Base-by-base conservation (phyloP, 345 rosid species). In the Sisymbrium irio region DNA sequence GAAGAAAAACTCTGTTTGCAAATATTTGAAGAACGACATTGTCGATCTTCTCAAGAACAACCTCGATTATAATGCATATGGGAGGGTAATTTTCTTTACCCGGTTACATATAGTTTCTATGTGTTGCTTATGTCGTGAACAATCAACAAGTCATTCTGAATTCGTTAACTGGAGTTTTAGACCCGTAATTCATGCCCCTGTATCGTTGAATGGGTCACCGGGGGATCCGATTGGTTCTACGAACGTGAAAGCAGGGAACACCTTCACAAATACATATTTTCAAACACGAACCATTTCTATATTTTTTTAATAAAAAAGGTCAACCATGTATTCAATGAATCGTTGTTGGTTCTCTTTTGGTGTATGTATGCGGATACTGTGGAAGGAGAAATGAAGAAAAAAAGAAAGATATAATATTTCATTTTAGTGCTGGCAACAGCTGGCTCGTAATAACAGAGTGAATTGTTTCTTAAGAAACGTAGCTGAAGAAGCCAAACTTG, bases 1-100 rank as follows among this genome's bases (percentile, higher is more conserved):
- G 85, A 96, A 83, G 88, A 93, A 86, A 80, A 71, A 46, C 53
- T 79, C 91, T 9, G 82, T 89, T 57, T 77, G 80, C 62, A 87
- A 83, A 77, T 89, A 72, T 72, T 59, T 89, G 82, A 90, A 79
- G 84, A 89, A 82, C n/a, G 99, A 92, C 82, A 72, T 92, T 46
- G 94, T 83, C 17, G 96, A 90, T 54, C 99, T 96, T 69, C 89
- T 96, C 71, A 79, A 57, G 67, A 84, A 59, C 35, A 84, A 69
- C 61, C 83, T 82, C 67, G 89, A 89, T 74, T 71, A 80, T 73
- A 87, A 86, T 77, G 99, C 99, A 5, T 88, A 83, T 65, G 84
- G 87, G 75, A 88, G 96, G 96, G 99, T 96, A 62, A 50, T 22
- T 30, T 28, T 45, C 1, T 11, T 15, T 66, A 20, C 13, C 45